Base-by-base conservation (phyloP, 257 asterid species). In the Plantago elongata region DNA sequence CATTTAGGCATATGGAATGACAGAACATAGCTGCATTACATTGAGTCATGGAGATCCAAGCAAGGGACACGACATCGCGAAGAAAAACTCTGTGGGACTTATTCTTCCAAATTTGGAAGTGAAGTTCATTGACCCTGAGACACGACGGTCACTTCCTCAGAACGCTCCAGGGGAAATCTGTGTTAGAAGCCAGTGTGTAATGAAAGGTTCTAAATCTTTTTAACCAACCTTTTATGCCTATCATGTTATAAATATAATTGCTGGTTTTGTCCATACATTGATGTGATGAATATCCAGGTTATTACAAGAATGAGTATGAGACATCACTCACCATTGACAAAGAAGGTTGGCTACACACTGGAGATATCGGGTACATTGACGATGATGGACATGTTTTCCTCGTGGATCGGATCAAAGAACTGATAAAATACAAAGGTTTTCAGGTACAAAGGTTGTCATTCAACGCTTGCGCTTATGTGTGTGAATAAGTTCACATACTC, bases 11-110 rank as follows among this genome's bases (percentile, higher is more conserved):
- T 89, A 89, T 63, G 99, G 99, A 37, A 86, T 92, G 98, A 92
- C 98, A 1, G 97, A 89, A 70, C 98, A 86, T 57, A 89, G 98
- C 78, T 92, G 98, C 81, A 89, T 92, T 37, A 89, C 97, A 3
- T 72, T 89, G 48, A 81, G 89, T 50, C 91, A 89, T 50, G 94
- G 86, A 11, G 79, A 75, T 57, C 84, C 79, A 14, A 74, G 50
- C 16, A 81, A 75, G 62, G 90, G 78, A 9, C 82, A 84, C 37
- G 71, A 76, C 40, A 68, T 70, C 51, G 84, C 96, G 10, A 92
- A 92, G 86, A 75, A 72, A 72, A 89, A 86, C 57, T 89, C 99
- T 1, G 96, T 92, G 13, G 98, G 99, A 13, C 86, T 92, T 58
- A 84, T 89, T 37, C 90, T 92, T 30, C 99, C 99, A 0, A 92